Evolutionary conservation across 441 rosid species (phyloP).

Genomic region (Rhodomyrtus psidioides): DNA sequence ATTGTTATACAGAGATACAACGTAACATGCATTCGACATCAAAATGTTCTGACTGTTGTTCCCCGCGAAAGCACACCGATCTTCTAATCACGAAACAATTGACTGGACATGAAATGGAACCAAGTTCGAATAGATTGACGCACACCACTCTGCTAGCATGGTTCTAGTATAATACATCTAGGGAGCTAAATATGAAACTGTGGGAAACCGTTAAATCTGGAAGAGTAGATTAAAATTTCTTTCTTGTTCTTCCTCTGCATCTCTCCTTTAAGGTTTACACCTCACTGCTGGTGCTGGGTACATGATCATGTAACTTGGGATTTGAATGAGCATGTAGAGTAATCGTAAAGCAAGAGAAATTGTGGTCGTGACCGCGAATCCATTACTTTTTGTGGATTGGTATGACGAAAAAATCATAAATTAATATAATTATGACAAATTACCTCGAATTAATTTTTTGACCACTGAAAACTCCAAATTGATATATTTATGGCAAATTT

Average conservation of each 20-base stretch:
- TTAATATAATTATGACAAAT: too few species aligned
- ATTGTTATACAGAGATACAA: neutral
- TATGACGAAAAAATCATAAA: too few species aligned
- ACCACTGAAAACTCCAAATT: too few species aligned
- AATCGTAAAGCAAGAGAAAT: neutral
- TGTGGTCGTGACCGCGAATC: too few species aligned
- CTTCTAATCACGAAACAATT: neutral
- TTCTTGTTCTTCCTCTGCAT: neutral
- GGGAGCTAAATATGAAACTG: neutral
- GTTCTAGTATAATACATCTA: neutral
- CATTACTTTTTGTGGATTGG: too few species aligned
- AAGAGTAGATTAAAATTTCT: neutral
- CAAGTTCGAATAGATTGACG: neutral
- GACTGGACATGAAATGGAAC: neutral
- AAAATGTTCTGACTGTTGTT: neutral
- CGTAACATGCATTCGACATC: neutral
- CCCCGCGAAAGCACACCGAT: neutral
- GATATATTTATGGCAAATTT: too few species aligned
- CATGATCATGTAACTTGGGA: neutral
- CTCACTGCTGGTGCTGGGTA: neutral
- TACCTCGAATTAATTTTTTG: too few species aligned
- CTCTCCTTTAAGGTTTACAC: neutral
- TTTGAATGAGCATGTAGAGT: neutral
- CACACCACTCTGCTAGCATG: neutral
- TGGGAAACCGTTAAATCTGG: neutral